phyloP scores from a whole-genome alignment of 768 basidiomycete species.

The Mycena crocata region DNA sequence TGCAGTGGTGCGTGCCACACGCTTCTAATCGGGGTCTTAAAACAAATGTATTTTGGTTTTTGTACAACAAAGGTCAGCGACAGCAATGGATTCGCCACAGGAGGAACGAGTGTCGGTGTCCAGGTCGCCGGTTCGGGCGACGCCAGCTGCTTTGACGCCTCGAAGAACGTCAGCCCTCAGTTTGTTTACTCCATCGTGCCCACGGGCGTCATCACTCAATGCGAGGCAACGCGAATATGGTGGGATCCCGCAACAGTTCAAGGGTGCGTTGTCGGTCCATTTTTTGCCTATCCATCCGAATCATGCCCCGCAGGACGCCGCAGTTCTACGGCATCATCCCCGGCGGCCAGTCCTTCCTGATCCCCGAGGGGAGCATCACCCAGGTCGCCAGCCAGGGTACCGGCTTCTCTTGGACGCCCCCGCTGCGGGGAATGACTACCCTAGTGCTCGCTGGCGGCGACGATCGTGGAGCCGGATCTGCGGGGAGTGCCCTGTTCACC shows the following conservation, averaged over 20 bases:
- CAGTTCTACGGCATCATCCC: slow-evolving; percentile 81
- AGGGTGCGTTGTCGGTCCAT: slow-evolving; percentile 22
- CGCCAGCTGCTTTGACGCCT: slow-evolving; percentile 69
- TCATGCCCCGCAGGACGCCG: slow-evolving; percentile 60
- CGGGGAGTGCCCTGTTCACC: slow-evolving; percentile 70
- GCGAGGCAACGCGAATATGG: slow-evolving; percentile 70
- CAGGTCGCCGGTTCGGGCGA: slow-evolving; percentile 64
- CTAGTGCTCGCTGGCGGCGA: slow-evolving; percentile 78
- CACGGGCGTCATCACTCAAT: slow-evolving; percentile 73
- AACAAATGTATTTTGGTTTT: not conserved
- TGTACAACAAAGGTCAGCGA: slow-evolving; percentile 83
- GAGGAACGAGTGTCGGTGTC: slow-evolving; percentile 79
- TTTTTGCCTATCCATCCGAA: not conserved
- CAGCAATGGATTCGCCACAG: slow-evolving; percentile 70
- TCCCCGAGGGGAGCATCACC: slow-evolving; percentile 65
- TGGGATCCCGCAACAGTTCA: slow-evolving; percentile 21
- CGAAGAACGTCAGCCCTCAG: slow-evolving; percentile 56
- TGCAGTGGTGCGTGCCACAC: slow-evolving; percentile 69
- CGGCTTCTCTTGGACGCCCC: slow-evolving; percentile 78
- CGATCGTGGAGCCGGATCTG: slow-evolving; percentile 71
- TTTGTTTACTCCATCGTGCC: slow-evolving; percentile 76
- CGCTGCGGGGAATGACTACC: slow-evolving; percentile 72
- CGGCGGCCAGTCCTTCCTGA: slow-evolving; percentile 79
- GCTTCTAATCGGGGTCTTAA: slow-evolving; percentile 1
- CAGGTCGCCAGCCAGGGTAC: slow-evolving; percentile 58